Base-by-base conservation (phyloP, 2,329 filamentous ascomycete genomes). In the Aureobasidium sp. region DNA sequence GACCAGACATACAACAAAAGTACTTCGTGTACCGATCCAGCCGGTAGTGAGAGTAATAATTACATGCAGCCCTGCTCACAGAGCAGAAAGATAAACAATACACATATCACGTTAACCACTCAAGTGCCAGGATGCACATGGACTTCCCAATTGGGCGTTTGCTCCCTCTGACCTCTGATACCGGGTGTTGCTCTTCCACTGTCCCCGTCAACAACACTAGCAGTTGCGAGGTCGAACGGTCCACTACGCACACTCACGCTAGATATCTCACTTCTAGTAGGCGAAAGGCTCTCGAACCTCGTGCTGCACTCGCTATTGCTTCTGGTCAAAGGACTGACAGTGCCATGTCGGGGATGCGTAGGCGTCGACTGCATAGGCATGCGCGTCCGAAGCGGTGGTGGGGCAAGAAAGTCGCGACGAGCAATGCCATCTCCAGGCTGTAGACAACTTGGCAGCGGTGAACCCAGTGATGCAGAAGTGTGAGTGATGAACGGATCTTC, bases 221-320 rank as follows among this genome's bases (percentile, higher is more conserved):
- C 55, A 22, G 29, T 47, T 1, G 55, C 55, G 15, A 58, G 42
- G 39, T 58, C 55, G 11, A 58, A 58, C 3, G 55, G 55, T 14
- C 55, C 55, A 34, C 55, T 58, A 2, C 42, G 29, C 7, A 58
- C 20, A 39, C 55, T 58, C 20, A 57, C 20, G 9, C 53, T 57
- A 11, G 55, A 58, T 5, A 58, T 22, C 22, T 58, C 55, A 11
- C 55, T 58, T 9, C 55, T 47, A 1, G 55, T 58, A 4, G 55
- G 42, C 29, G 55, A 58, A 1, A 47, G 12, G 17, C 51, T 31
- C 14, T 57, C 53, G 12, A 45, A 57, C 17, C 39, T 36, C 12
- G 53, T 57, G 29, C 53, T 57, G 39, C 53, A 57, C 17, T 57
- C 55, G 22, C 55, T 58, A 42, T 58, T 47, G 42, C 42, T 58